Evolutionary conservation across 306 rosid species (phyloP), one percentile per base, ranked within the genome.

Genomic region (Castanea crenata): DNA sequence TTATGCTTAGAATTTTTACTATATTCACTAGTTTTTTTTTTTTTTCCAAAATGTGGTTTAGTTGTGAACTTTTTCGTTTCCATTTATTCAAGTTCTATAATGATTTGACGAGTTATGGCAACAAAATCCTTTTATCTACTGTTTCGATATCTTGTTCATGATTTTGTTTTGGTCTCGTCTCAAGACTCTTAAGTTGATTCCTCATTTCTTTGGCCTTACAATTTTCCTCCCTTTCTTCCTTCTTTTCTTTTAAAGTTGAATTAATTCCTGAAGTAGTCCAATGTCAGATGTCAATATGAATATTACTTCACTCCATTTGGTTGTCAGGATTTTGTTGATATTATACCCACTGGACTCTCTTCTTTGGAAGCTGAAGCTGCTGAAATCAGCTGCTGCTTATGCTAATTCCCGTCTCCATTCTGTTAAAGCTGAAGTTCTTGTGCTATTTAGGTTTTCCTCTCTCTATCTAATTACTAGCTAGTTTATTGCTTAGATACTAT

Each of bases 391-490:
- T 79, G 92, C 99, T 82, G 91, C 96, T 25, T 93, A 93, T 82
- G 86, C 98, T 64, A 96, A 91, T 84, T 96, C 99, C 4, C 98
- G 96, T 77, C 97, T 93, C 68, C 97, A 93, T 88, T 94, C 99
- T 70, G 94, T 96, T 70, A 89, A 86, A 88, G 98, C 97, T 25
- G 97, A 96, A 91, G 98, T 96, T 5, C 98, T 96, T 55, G 91
- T 96, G 80, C 88, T 96, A 70, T 92, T 98, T 71, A 95, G 99
- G 99, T 95, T 77, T 71, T 69, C 76, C 74, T 70, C 86, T 74
- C 68, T 69, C 80, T 72, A 25, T 15, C 7, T 67, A 67, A 19
- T 67, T 67, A 65, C 51, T 65, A 31, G 21, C 46, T 67, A 73
- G 71, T 56, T 49, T 55, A 20, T 49, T 51, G 54, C 14, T 83